phyloP scores from a whole-genome alignment of 1,139 yeast species.

The Suhomyces coccinellae region DNA sequence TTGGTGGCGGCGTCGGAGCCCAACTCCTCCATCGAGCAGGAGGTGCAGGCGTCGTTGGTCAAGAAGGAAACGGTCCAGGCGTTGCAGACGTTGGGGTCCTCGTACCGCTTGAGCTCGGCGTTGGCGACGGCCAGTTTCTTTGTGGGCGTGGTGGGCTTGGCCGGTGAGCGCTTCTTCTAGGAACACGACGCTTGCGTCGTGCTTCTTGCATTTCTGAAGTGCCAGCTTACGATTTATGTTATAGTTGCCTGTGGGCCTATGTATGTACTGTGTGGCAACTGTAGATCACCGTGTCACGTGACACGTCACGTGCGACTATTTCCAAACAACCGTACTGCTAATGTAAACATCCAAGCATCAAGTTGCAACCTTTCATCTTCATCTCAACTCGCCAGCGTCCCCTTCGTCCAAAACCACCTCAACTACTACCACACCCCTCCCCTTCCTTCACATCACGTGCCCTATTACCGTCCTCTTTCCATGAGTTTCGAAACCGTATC shows the following conservation, averaged over 20 bases:
- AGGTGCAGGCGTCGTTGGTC: slow-evolving; percentile 40
- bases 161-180: slow-evolving; percentile 46
- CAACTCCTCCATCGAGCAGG: slow-evolving; percentile 34
- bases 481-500: slow-evolving; percentile 16
- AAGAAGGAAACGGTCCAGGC: slow-evolving; percentile 41
- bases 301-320: background rate
- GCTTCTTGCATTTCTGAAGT: no score
- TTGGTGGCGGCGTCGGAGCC: slow-evolving; percentile 16
- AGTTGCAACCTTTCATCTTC: slow-evolving; percentile 4
- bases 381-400: background rate
- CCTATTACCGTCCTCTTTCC: background rate
- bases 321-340: slow-evolving; percentile 14
- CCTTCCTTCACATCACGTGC: background rate
- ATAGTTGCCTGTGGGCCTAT: background rate
- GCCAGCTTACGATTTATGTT: slow-evolving; percentile 6
- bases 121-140: slow-evolving; percentile 44
- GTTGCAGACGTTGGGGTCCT: slow-evolving; percentile 30
- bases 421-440: background rate
- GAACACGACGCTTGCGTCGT: background rate
- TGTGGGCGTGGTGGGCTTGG: slow-evolving; percentile 47
- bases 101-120: slow-evolving; percentile 38
- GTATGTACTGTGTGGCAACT: background rate
- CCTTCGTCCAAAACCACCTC: background rate
- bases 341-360: slow-evolving; percentile 14
- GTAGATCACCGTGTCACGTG: no score